Percentiles rank a stretch among this genome's conserved stretches.
These are phyloP conservation scores for Coemansia sp. DNA, from an alignment of 192 early-diverging fungal species.

Conservation along the genomic window DNA sequence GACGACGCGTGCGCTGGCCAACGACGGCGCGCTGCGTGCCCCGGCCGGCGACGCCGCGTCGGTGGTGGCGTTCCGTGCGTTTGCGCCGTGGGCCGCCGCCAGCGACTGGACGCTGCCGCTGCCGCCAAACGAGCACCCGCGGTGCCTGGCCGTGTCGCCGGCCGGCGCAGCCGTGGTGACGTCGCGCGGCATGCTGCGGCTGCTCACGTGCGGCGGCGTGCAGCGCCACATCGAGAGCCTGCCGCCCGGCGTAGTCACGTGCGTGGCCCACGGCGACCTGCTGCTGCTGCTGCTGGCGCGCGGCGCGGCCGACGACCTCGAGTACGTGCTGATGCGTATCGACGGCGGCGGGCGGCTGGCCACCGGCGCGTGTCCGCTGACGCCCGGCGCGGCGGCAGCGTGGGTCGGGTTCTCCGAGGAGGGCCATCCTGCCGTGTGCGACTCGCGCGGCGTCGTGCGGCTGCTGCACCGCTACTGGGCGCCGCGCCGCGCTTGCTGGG, in stretches of 20 bases:
- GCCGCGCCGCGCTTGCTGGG: conserved; percentile 63
- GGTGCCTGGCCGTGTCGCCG: conserved; percentile 71
- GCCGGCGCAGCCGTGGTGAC: conserved; percentile 71
- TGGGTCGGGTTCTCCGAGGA: conserved; percentile 89
- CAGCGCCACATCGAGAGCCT: conserved; percentile 73
- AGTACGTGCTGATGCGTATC: conserved; percentile 38
- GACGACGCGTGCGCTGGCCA: conserved; percentile 38
- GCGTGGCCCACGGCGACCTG: conserved; percentile 35
- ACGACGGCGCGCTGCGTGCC: conserved; percentile 53
- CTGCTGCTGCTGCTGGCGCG: conserved; percentile 35
- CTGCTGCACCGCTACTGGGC: conserved; percentile 65
- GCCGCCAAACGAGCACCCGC: conserved; percentile 64
- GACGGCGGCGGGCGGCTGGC: conserved; percentile 31
- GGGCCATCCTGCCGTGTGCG: conserved; percentile 71
- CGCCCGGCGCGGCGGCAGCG: conserved; percentile 56
- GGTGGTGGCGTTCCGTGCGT: conserved; percentile 68
- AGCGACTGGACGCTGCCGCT: conserved; percentile 76
- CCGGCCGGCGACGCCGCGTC: conserved; percentile 54
- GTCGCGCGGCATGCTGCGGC: conserved; percentile 67
- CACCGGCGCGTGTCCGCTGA: conserved; percentile 60
- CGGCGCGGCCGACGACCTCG: conserved; percentile 31
- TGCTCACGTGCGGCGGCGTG: conserved; percentile 75
- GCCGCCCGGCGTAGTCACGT: conserved; percentile 49
- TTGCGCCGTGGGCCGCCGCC: conserved; percentile 67
- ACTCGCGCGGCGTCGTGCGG: conserved; percentile 74